Conservation (phyloP, 164 flowering plant species). For the Brasenia schreberi region DNA sequence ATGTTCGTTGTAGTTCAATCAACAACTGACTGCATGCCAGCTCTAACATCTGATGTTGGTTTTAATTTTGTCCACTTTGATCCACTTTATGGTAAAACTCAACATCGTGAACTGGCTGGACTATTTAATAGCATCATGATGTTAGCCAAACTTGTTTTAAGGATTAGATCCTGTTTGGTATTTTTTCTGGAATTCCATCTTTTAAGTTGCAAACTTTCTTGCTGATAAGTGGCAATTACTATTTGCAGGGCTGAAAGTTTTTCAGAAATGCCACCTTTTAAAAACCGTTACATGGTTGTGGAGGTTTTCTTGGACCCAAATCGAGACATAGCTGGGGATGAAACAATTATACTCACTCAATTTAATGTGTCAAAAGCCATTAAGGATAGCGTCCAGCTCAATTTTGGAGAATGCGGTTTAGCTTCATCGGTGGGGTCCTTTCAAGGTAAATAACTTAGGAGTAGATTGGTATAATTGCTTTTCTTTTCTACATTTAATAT, state of each 20-base stretch:
- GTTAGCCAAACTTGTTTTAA: no score
- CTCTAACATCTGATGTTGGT: no score
- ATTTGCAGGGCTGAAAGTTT: not conserved
- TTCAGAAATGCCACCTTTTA: conserved; percentile 57
- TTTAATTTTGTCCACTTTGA: no score
- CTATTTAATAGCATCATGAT: no score
- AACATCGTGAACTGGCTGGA: no score
- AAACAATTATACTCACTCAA: conserved; percentile 51
- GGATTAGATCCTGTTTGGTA: no score
- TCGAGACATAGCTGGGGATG: conserved; percentile 31
- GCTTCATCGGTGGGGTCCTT: conserved; percentile 65
- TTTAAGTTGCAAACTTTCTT: no score
- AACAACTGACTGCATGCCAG: no score
- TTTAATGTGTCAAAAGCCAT: conserved; percentile 62
- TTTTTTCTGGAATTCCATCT: no score
- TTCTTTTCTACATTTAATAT: not conserved
- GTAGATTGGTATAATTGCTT: not conserved
- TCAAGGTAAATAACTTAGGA: conserved; percentile 30
- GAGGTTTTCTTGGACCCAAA: conserved; percentile 72
- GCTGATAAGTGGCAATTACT: not conserved
- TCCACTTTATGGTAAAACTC: no score
- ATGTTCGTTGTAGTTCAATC: no score
- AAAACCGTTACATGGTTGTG: conserved; percentile 81
- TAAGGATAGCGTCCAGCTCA: conserved; percentile 58
- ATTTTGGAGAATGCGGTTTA: conserved; percentile 94